Conservation (phyloP, 495 filamentous ascomycete species). For the Ascobolus immersus region DNA sequence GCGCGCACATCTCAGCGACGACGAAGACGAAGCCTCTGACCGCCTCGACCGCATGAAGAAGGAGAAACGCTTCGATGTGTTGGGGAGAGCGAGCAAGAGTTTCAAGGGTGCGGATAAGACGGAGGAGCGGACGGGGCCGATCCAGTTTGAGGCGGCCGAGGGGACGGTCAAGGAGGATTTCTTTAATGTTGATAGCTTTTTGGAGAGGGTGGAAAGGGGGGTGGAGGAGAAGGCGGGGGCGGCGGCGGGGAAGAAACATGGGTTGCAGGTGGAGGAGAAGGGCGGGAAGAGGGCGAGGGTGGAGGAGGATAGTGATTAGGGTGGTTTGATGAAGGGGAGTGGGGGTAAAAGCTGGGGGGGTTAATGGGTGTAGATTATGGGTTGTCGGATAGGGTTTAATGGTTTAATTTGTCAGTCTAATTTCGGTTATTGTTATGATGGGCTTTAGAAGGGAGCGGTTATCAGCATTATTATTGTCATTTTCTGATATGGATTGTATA, state of each 20-base stretch:
- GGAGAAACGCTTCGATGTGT: slow-evolving; percentile 37
- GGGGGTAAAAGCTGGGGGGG: no score
- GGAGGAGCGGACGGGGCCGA: slow-evolving; percentile 73
- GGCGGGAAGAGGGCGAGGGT: slow-evolving; percentile 54
- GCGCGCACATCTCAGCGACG: slow-evolving; percentile 38
- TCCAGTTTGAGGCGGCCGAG: slow-evolving; percentile 90
- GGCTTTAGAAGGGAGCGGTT: no score
- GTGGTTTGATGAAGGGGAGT: no score
- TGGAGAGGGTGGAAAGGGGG: slow-evolving; percentile 46
- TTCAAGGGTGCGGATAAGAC: slow-evolving; percentile 72
- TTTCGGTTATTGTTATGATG: no score
- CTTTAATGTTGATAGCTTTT: slow-evolving; percentile 81
- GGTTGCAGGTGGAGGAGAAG: slow-evolving; percentile 47
- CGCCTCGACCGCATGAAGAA: slow-evolving; percentile 76
- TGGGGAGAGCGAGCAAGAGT: slow-evolving; percentile 31
- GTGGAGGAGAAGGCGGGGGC: slow-evolving; percentile 19
- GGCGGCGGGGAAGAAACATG: slow-evolving; percentile 53
- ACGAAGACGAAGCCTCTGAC: slow-evolving; percentile 50
- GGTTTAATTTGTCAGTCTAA: no score
- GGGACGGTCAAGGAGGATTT: slow-evolving; percentile 39
- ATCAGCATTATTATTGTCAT: no score
- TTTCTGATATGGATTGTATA: no score
- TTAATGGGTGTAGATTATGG: no score
- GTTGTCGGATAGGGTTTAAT: no score
- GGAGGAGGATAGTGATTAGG: slow-evolving; percentile 35